Base-by-base conservation (phyloP, 1,284 basidiomycete species). In the Ganoderma lingzhi region DNA sequence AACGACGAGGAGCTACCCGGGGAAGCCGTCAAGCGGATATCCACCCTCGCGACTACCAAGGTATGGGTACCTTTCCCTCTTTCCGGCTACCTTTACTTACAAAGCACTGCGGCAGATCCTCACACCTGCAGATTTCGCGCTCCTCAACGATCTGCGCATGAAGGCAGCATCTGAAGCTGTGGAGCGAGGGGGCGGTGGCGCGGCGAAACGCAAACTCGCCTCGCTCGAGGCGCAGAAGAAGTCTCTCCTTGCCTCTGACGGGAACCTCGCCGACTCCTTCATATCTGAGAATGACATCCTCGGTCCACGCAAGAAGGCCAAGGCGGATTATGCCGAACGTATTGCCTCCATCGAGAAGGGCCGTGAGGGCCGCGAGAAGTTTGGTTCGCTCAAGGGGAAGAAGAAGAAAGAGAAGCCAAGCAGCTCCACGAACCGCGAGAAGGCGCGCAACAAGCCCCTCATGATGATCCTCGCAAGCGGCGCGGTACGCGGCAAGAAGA, bases 301-400 rank as follows among this genome's bases (percentile, higher is more conserved):
- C 4, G 97, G 98, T 1, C 95, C 96, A 6, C 90, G 95, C 68
- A 99, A 99, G 84, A 98, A 96, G 83, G 87, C 88, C 41, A 99
- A 99, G 82, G 90, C 94, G 2, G 94, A 96, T 78, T 99, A 99
- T 80, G 96, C 96, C 70, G 97, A 98, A 80, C 92, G 97, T 30
- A 90, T 99, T 83, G 96, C 94, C 3, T 93, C 91, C 19, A 95
- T 99, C 75, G 90, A 93, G 78, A 93, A 96, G 80, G 97, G 97
- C 0, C 88, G 97, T 41, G 97, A 99, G 81, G 98, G 96, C 0
- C 88, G 98, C 63, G 97, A 98, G 78, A 99, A 98, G 85, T 99
- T 92, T 78, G 96, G 96, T 6, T 94, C 92, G 65, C 81, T 88
- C 74, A 96, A 93, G 84, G 96, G 96, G 45, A 97, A 97, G 85